Evolutionary conservation across 331 rosid genomes (phyloP).

Genomic region (Phaseolus coccineus): DNA sequence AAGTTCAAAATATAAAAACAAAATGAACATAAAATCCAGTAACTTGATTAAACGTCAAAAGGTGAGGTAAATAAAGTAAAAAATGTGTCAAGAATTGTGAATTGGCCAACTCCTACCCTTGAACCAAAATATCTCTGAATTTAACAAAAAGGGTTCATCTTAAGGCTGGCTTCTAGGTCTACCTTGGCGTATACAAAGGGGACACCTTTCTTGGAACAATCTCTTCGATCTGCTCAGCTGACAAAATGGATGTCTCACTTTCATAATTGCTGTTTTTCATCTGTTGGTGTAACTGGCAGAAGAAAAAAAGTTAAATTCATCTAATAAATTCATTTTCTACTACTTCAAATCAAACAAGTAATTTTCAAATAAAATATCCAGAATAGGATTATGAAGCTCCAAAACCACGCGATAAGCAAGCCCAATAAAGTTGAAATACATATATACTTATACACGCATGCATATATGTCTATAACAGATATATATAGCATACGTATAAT

Average conservation of each 20-base stretch:
- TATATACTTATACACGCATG: no score
- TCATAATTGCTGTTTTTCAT: constrained; percentile 69
- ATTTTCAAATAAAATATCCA: not conserved
- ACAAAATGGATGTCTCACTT: constrained; percentile 60
- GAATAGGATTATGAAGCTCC: not conserved
- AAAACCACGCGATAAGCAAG: not conserved
- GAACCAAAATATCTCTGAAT: constrained; percentile 7
- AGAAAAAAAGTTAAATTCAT: constrained; percentile 28
- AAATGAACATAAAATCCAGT: not conserved
- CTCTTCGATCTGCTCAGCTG: constrained; percentile 68
- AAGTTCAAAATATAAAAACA: not conserved
- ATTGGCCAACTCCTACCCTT: not conserved
- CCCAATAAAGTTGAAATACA: constrained; percentile 2
- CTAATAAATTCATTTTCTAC: constrained; percentile 7
- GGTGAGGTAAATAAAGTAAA: constrained; percentile 21
- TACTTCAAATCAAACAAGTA: not conserved
- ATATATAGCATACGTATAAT: not conserved
- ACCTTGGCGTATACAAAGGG: constrained; percentile 62
- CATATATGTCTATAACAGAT: no score
- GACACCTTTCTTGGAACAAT: constrained; percentile 68
- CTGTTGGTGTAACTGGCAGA: constrained; percentile 65
- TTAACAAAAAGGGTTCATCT: constrained; percentile 3
- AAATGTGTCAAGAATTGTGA: not conserved
- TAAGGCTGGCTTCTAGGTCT: constrained; percentile 38
- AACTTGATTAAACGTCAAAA: not conserved